Evolutionary conservation across 148 eudicot genomes (phyloP).

Genomic region (Gaultheria prostrata): DNA sequence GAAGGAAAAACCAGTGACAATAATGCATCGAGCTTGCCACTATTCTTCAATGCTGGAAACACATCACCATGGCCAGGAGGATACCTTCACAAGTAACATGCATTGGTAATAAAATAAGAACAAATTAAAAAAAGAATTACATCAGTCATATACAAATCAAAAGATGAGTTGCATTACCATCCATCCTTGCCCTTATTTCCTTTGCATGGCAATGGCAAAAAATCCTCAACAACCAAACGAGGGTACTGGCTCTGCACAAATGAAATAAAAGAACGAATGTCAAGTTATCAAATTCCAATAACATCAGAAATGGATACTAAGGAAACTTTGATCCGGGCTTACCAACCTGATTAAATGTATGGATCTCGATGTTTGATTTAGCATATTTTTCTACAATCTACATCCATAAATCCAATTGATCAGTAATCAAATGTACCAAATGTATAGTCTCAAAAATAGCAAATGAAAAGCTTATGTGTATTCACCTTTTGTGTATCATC

Average conservation of each 20-base stretch:
- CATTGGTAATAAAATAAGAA: conserved; percentile 19
- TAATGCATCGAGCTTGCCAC: conserved; percentile 88
- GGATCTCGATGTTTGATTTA: conserved; percentile 72
- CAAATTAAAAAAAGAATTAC: background rate
- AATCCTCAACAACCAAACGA: conserved; percentile 83
- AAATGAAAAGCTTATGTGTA: conserved; percentile 3
- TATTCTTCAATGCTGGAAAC: conserved; percentile 83
- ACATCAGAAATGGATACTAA: background rate
- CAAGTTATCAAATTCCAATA: background rate
- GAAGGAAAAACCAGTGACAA: conserved; percentile 64
- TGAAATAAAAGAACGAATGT: background rate
- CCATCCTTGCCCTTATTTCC: conserved; percentile 80
- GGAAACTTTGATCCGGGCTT: background rate
- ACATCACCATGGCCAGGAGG: conserved; percentile 99
- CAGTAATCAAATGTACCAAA: background rate
- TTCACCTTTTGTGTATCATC: conserved; percentile 87
- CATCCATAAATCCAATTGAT: conserved; percentile 18
- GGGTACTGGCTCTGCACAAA: conserved; percentile 78
- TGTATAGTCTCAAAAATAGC: background rate
- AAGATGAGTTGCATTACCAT: conserved; percentile 46
- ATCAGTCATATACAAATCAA: background rate
- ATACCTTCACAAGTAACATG: conserved; percentile 54
- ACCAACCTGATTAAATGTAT: conserved; percentile 93
- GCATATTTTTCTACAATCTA: conserved; percentile 89
- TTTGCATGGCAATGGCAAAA: conserved; percentile 73